Evolutionary conservation across 2,329 filamentous ascomycete genomes (phyloP), one percentile per base, ranked within the genome.

Genomic region (Pseudofabraea citricarpa): DNA sequence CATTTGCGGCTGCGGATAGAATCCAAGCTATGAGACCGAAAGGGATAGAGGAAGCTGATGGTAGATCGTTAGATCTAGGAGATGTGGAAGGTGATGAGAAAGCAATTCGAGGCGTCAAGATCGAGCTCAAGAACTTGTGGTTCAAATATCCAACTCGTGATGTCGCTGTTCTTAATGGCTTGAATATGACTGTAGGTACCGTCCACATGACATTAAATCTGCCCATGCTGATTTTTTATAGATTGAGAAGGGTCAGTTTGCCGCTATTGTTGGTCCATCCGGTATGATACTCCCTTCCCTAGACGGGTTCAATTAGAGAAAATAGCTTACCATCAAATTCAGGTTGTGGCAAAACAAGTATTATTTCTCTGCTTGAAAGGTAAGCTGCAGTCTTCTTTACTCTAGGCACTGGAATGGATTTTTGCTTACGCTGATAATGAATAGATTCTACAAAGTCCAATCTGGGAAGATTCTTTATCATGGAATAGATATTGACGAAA

Each of bases 311-410:
- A n/a, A n/a, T 20, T 29, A 13, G 20, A 21, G 23, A 40, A 19
- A 23, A 27, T 35, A 2, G 26, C 21, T 20, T 43, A 16, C 36
- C 6, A 24, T 2, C 24, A 20, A 36, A 40, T 16, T 23, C 24
- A 50, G 54, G 55, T 1, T 85, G 81, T 46, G 84, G 84, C 26
- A 87, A 90, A 66, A 85, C 81, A 0, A 87, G 80, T 13, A 80
- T 87, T 33, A 77, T 91, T 26, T 72, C 74, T 41, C 64, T 84
- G 1, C 62, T 84, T 6, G 80, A 84, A 62, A 73, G 79, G 55
- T 55, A 44, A 38, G 36, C 19, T 8, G 32, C 12, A 10, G 3
- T 9, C 2, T 18, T 18, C 19, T 22, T 22, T 6, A 8, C 21
- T 29, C 29, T 18, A 19, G 15, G 15, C 27, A 36, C 18, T 37